Base-by-base conservation (phyloP, 2,329 filamentous ascomycete genomes). In the Paecilomyces fulvus region DNA sequence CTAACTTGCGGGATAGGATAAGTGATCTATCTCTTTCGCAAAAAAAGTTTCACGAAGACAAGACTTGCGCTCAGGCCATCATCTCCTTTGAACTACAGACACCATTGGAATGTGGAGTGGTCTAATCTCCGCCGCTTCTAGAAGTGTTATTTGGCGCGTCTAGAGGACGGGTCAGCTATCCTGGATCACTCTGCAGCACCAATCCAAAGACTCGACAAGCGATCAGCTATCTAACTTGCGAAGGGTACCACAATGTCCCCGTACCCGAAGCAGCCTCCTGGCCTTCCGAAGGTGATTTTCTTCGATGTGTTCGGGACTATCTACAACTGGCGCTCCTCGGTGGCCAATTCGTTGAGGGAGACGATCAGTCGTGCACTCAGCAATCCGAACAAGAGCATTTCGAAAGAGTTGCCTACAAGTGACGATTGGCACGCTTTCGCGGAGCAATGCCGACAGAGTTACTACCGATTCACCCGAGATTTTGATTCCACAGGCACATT, bases 271-370 rank as follows among this genome's bases (percentile, higher is more conserved):
- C 12, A 5, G 17, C 37, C 37, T n/a, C 14, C 10, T 17, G 14
- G n/a, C 6, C 48, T 28, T 49, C 48, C 48, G 4, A 49, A 55
- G 28, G 64, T 63, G 9, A 52, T 73, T 17, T 67, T 72, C 57
- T 73, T 73, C 57, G 70, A 73, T 51, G 61, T 65, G 17, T 73
- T 72, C 53, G 70, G 70, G 25, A 94, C 90, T 1, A 83, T 86
- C 60, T 89, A 94, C 50, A 81, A 92, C 75, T 92, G 89, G 88
- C 85, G 88, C 56, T 77, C 77, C 43, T 83, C 84, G 1, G 83
- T 94, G 20, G 82, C 79, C 12, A 73, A 78, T 8, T 81, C 83
- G 55, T 79, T 94, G 51, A 68, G 73, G 23, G 66, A 76, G 10
- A 77, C 78, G 43, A 80, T 83, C 12, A 67, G 72, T 28, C 70